Base-by-base conservation (phyloP, 352 stramenopile genomes). In the Globisporangium iwayamae region DNA sequence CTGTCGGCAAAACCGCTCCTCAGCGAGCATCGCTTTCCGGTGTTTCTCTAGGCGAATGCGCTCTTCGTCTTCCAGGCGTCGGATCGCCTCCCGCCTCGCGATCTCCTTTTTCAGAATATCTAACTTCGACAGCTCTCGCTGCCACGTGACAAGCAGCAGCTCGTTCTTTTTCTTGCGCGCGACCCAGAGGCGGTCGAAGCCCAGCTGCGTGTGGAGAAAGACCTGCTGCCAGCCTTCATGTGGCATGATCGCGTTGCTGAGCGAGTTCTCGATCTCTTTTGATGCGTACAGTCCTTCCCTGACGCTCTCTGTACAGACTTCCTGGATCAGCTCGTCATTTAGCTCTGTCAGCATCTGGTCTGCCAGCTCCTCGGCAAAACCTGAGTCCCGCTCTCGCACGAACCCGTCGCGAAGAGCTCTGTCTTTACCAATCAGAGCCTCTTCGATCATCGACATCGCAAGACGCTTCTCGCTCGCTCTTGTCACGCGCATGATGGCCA, bases 11-110 rank as follows among this genome's bases (percentile, higher is more conserved):
- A 64, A 57, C 0, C 79, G 66, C 52, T 93, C 85, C 72, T 91
- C 85, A 4, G 71, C 73, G 2, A 85, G 51, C 85, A 93, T 92
- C 51, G 89, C 85, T 25, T 83, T 88, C 2, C 74, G 76, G 5
- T 72, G 62, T 1, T 30, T 28, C 25, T 91, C 81, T 2, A 83
- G 64, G 2, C 58, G 60, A 28, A 73, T 20, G 13, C 79, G 66
- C 45, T 93, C 83, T 62, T 76, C 74, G 45, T 92, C 79, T 22
- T 68, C 69, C 3, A 76, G 64, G 14, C 73, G 75, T n/a, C 66
- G 62, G 1, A 90, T 71, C 25, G 88, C 76, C 54, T 85, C 79
- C 1, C 84, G 77, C 32, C 79, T 69, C 10, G 67, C 67, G 10
- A 91, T 71, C 22, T 93, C 82, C 0, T 75, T 50, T 25, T 76